phyloP scores from a whole-genome alignment of 2,329 filamentous ascomycete genomes.

The Ceratocystiopsis minuta region DNA sequence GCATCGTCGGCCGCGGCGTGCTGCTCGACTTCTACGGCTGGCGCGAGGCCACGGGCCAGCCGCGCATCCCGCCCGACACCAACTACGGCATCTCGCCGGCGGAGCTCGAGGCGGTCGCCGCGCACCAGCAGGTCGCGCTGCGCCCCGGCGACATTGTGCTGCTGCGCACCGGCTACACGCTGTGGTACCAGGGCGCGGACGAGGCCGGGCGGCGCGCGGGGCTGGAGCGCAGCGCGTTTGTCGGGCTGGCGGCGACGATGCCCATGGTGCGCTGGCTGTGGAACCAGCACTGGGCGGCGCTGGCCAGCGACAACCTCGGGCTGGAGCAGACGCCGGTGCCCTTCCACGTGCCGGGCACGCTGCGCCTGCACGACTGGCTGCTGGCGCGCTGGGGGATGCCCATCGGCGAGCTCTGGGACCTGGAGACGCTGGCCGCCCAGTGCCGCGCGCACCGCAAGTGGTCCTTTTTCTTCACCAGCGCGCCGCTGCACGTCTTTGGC shows the following conservation, averaged over 20 bases:
- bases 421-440: constrained; percentile 18
- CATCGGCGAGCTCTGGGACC: constrained; percentile 25
- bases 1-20: constrained; percentile 31
- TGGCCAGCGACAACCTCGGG: constrained; percentile 23
- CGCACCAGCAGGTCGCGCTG: constrained; percentile 25
- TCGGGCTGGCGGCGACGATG: constrained; percentile 21
- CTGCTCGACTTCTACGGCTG: constrained; percentile 26
- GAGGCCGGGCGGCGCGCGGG: constrained; percentile 18
- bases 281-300: constrained; percentile 24
- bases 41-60: constrained; percentile 20
- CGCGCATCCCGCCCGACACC: constrained; percentile 13
- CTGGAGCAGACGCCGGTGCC: constrained; percentile 21
- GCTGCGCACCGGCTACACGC: constrained; percentile 25
- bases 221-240: constrained; percentile 16
- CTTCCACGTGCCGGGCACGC: constrained; percentile 1
- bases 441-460: constrained; percentile 16
- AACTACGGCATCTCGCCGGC: constrained; percentile 19
- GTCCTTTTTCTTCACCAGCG: constrained; percentile 10
- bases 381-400: constrained; percentile 9
- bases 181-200: constrained; percentile 26
- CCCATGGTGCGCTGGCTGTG: constrained; percentile 26
- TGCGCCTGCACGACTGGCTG: constrained; percentile 8
- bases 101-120: constrained; percentile 18
- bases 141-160: constrained; percentile 34
- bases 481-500: constrained; percentile 4